A percentile compares a stretch with the other conserved stretches of the same genome.
These are phyloP conservation scores for Collybia nuda DNA, from an alignment of 768 basidiomycete species.

Conservation along the genomic window DNA sequence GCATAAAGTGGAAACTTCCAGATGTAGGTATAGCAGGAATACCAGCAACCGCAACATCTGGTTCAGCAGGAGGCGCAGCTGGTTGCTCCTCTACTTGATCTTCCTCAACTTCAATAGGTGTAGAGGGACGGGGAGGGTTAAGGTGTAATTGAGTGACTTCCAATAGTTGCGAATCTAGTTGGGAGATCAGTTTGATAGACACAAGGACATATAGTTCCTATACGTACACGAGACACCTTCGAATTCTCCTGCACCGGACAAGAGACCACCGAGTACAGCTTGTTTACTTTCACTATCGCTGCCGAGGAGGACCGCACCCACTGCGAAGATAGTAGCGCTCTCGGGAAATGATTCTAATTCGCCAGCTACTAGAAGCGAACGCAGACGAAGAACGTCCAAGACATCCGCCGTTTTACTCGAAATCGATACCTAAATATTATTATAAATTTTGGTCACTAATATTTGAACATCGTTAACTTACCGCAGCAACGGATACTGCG, in stretches of 20 bases:
- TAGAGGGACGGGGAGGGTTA: constrained; percentile 45
- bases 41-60: constrained; percentile 36
- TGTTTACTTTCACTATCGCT: constrained; percentile 52
- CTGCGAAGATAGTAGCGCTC: constrained; percentile 51
- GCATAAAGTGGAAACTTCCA: constrained; percentile 76
- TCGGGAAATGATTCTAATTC: constrained; percentile 49
- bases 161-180: constrained; percentile 57
- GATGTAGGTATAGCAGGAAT: constrained; percentile 40
- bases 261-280: constrained; percentile 50
- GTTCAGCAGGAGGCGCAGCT: constrained; percentile 17
- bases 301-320: constrained; percentile 53
- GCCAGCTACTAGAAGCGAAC: constrained; percentile 44
- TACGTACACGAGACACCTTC: constrained; percentile 65
- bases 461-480: constrained; percentile 22
- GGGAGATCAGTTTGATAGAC: constrained; percentile 10
- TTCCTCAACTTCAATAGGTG: constrained; percentile 37
- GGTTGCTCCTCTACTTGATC: constrained; percentile 24
- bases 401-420: constrained; percentile 46
- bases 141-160: constrained; percentile 56
- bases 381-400: constrained; percentile 60
- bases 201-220: constrained; percentile 3
- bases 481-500: constrained; percentile 61
- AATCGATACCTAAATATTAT: constrained; percentile 38
- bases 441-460: neutral
- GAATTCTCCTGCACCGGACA: constrained; percentile 57